Base-by-base conservation (phyloP, 2,329 filamentous ascomycete genomes). In the Fusarium hainanense region DNA sequence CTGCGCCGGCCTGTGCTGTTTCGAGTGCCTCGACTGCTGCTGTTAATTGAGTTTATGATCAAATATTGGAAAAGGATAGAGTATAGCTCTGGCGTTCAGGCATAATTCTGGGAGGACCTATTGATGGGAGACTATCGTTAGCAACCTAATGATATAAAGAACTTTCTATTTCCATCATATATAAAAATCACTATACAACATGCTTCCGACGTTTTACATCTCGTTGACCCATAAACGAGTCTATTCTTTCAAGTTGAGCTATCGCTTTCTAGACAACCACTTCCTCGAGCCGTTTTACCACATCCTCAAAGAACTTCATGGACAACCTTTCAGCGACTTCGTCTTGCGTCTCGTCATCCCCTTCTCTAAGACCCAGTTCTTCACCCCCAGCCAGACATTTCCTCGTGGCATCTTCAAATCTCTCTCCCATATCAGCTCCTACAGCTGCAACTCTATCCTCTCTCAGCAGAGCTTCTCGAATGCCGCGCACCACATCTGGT, bases 201-300 rank as follows among this genome's bases (percentile, higher is more conserved):
- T 25, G 7, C 14, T 21, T 10, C 28, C 27, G 34, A 51, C 21
- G 5, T 43, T 23, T 47, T 20, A 23, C 18, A 21, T 23, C 48
- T 52, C 37, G 7, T 55, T 52, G 20, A n/a, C 20, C 42, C 21
- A 61, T 51, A 37, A 37, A 21, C 18, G 52, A 41, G 23, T 32
- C 27, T 16, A 18, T 30, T 41, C 9, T 16, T 28, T 23, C 11
- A 30, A 14, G 37, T 16, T 3, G 25, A 55, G 34, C 16, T 6
- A 21, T 20, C 13, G 10, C 7, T 12, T 44, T 21, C 55, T 69
- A 83, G 7, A 83, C 77, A 8, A 77, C 70, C 23, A 83, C 72
- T 2, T 76, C 74, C 3, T 78, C 80, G 21, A 85, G 70, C 44
- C 72, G 78, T 70, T 82, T 83, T 23, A 85, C 83, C 9, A 85